These are phyloP conservation scores for Physaria fendleri DNA, from an alignment of 345 rosid species.

Conservation along the genomic window DNA sequence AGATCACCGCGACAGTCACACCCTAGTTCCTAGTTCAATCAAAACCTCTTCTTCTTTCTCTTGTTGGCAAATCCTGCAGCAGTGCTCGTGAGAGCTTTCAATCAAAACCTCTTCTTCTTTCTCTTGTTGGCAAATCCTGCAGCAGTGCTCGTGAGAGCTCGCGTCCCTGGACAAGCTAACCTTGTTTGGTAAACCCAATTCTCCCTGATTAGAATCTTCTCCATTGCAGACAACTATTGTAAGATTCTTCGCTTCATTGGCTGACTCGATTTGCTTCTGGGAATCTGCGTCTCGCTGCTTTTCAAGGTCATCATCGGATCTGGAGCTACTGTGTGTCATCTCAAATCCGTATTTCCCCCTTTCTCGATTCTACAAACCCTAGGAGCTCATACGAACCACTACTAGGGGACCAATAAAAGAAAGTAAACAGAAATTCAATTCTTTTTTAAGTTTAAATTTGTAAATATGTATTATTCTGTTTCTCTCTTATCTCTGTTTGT, in stretches of 20 bases:
- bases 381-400: background rate
- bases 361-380: background rate
- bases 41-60: slow-evolving; percentile 77
- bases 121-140: slow-evolving; percentile 91
- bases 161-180: slow-evolving; percentile 43
- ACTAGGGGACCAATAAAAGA: background rate
- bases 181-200: slow-evolving; percentile 35
- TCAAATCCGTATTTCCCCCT: background rate
- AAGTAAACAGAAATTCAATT: background rate
- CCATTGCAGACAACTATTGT: slow-evolving; percentile 47
- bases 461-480: background rate
- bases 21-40: slow-evolving; percentile 80
- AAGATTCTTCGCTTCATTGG: slow-evolving; percentile 15
- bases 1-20: slow-evolving; percentile 87
- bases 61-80: slow-evolving; percentile 90
- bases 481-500: background rate
- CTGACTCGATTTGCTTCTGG: slow-evolving; percentile 13
- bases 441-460: background rate
- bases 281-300: slow-evolving; percentile 36
- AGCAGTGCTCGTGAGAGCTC: slow-evolving; percentile 78
- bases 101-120: slow-evolving; percentile 79
- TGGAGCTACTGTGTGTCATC: slow-evolving; percentile 36
- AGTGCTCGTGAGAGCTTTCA: slow-evolving; percentile 72
- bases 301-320: slow-evolving; percentile 40
- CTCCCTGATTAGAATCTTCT: slow-evolving; percentile 32